These are phyloP conservation scores for Yamadazyma conglobata DNA, from an alignment of 1,139 yeast species.

Conservation along the genomic window DNA sequence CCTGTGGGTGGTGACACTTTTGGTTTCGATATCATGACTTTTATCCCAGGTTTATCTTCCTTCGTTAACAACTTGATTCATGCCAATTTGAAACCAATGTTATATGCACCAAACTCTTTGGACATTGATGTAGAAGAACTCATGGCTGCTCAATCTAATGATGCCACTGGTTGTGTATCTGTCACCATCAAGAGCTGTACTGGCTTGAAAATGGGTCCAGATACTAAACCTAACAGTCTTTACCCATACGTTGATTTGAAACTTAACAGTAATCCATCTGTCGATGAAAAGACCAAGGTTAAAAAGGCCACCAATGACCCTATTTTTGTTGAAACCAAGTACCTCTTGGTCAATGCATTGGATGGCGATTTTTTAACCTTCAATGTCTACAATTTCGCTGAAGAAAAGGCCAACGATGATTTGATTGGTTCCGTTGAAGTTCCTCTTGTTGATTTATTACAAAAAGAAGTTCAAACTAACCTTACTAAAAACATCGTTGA, in stretches of 20 bases:
- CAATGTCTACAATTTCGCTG: conserved; percentile 48
- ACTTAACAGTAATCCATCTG: conserved; percentile 42
- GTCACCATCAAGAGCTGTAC: conserved; percentile 56
- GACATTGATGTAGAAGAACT: conserved; percentile 73
- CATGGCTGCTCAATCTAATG: conserved; percentile 59
- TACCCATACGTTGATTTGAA: conserved; percentile 59
- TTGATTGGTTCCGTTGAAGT: conserved; percentile 56
- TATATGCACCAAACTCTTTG: conserved; percentile 78
- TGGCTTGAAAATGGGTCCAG: conserved; percentile 40
- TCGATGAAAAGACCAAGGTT: conserved; percentile 51
- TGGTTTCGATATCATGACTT: conserved; percentile 79
- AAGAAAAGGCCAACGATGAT: conserved; percentile 52
- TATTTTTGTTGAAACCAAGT: conserved; percentile 62
- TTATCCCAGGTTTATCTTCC: conserved; percentile 74
- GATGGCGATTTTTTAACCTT: conserved; percentile 54
- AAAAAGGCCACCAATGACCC: conserved; percentile 57
- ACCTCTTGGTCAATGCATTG: conserved; percentile 54
- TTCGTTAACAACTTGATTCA: conserved; percentile 70
- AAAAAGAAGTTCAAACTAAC: conserved; percentile 39
- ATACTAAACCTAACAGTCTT: conserved; percentile 42
- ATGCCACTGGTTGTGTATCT: conserved; percentile 66
- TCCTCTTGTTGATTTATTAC: conserved; percentile 57
- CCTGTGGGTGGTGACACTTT: conserved; percentile 88
- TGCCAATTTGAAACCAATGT: conserved; percentile 67
- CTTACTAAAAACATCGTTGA: conserved; percentile 36